Evolutionary conservation across 2,329 filamentous ascomycete genomes (phyloP).

Genomic region (Epicoccum sorghinum): DNA sequence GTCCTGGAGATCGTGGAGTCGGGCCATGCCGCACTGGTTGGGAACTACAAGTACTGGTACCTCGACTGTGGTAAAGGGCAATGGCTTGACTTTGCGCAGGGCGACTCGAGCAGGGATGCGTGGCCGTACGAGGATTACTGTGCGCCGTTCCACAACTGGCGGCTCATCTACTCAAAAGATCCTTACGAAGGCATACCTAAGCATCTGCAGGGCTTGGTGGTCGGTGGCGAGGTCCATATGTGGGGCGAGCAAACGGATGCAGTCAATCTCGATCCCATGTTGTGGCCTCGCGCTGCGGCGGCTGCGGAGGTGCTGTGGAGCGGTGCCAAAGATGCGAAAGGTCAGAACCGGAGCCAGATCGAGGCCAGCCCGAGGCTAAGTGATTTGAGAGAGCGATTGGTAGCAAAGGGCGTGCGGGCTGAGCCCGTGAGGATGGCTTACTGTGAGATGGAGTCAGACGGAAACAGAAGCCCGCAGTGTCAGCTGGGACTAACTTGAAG

Average conservation of each 20-base stretch:
- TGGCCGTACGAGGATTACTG: constrained; percentile 85
- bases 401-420: constrained; percentile 69
- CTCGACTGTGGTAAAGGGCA: constrained; percentile 83
- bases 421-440: constrained; percentile 74
- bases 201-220: constrained; percentile 68
- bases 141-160: constrained; percentile 79
- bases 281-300: constrained; percentile 79
- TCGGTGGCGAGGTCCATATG: constrained; percentile 81
- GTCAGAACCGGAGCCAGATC: constrained; percentile 73
- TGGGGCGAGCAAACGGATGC: constrained; percentile 82
- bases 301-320: constrained; percentile 84
- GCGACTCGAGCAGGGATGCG: constrained; percentile 55
- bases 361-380: constrained; percentile 72
- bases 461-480: constrained; percentile 27
- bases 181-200: constrained; percentile 66
- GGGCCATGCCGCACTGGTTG: constrained; percentile 75
- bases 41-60: constrained; percentile 81
- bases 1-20: constrained; percentile 64
- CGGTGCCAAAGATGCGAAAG: constrained; percentile 68
- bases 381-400: constrained; percentile 78
- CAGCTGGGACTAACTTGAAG: constrained; percentile 15
- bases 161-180: constrained; percentile 79
- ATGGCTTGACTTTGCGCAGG: constrained; percentile 73
- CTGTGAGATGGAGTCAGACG: constrained; percentile 66
- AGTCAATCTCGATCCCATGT: constrained; percentile 73